A percentile compares a stretch with the other conserved stretches of the same genome.
Evolutionary conservation across 1,139 yeast genomes (phyloP).

Genomic region (Scheffersomyces segobiensis): DNA sequence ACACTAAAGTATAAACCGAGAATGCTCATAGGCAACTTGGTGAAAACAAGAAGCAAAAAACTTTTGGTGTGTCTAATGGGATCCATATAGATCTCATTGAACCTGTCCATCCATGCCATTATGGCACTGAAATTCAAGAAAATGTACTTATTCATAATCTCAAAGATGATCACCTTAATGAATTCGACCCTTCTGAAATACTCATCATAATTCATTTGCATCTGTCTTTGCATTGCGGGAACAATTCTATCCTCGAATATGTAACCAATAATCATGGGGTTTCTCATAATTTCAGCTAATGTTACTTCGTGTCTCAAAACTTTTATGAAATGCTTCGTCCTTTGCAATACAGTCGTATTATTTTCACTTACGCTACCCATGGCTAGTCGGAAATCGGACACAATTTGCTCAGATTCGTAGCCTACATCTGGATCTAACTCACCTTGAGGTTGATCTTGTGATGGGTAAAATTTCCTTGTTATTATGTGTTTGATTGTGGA

Average conservation of each 20-base stretch:
- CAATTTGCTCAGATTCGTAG: not conserved
- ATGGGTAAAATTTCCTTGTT: slow-evolving; percentile 4
- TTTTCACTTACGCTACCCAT: not conserved
- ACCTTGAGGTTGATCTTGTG: not conserved
- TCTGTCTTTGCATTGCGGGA: slow-evolving; percentile 6
- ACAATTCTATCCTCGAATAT: slow-evolving; percentile 10
- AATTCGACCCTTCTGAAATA: slow-evolving; percentile 7
- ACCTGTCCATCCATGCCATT: slow-evolving; percentile 1
- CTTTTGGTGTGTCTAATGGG: slow-evolving; percentile 10
- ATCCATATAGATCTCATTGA: slow-evolving; percentile 5
- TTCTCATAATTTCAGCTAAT: slow-evolving; percentile 11
- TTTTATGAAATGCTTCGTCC: not conserved
- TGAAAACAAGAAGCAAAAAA: slow-evolving; percentile 10
- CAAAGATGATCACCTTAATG: slow-evolving; percentile 16
- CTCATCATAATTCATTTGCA: slow-evolving; percentile 2
- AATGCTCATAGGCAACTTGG: slow-evolving; percentile 18
- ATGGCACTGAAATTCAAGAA: slow-evolving; percentile 6
- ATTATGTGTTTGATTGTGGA: slow-evolving; percentile 12
- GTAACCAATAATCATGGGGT: slow-evolving; percentile 12
- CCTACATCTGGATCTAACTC: not conserved
- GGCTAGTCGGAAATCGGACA: not conserved
- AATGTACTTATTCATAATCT: slow-evolving; percentile 15
- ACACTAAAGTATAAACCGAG: slow-evolving; percentile 15
- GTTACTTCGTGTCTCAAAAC: slow-evolving; percentile 4
- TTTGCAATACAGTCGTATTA: not conserved